Conservation (phyloP, 139 green algal genomes). For the Mychonastes homosphaera region DNA sequence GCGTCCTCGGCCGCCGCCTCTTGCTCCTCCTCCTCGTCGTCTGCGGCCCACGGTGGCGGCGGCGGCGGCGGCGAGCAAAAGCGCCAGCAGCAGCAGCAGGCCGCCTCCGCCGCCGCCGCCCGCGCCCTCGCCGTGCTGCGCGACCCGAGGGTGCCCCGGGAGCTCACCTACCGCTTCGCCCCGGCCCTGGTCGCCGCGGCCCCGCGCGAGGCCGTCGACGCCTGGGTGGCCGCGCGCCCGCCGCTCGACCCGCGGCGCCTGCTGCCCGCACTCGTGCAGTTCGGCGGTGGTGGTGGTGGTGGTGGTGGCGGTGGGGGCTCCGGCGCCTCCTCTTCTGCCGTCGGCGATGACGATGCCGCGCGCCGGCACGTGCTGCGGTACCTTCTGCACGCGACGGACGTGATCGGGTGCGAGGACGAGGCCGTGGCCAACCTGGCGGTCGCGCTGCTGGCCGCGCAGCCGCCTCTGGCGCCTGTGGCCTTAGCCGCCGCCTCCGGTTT, state of each 20-base stretch:
- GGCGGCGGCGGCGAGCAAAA: not conserved
- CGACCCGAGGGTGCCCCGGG: slow-evolving; percentile 43
- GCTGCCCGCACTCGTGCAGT: slow-evolving; percentile 72
- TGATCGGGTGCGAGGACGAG: slow-evolving; percentile 39
- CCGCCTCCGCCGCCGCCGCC: too few species aligned
- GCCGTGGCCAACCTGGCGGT: slow-evolving; percentile 57
- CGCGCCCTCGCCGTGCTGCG: slow-evolving; percentile 71
- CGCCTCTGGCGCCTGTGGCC: too few species aligned
- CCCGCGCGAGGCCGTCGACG: slow-evolving; percentile 42
- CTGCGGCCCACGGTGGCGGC: not conserved
- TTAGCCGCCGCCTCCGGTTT: too few species aligned
- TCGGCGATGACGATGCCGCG: too few species aligned
- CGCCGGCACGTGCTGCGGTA: slow-evolving; percentile 60
- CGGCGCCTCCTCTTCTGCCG: too few species aligned
- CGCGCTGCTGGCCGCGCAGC: slow-evolving; percentile 62
- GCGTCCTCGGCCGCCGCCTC: slow-evolving; percentile 4
- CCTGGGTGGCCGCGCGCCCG: slow-evolving; percentile 43
- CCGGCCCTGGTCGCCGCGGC: slow-evolving; percentile 53
- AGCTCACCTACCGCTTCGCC: slow-evolving; percentile 80
- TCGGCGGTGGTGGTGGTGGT: slow-evolving; percentile 33
- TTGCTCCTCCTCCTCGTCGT: not conserved
- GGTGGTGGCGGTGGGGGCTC: too few species aligned
- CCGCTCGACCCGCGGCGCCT: slow-evolving; percentile 38
- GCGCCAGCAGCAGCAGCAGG: not conserved
- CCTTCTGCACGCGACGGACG: slow-evolving; percentile 56